Base-by-base conservation (phyloP, 768 basidiomycete species). In the Xanthoconium purpureum region DNA sequence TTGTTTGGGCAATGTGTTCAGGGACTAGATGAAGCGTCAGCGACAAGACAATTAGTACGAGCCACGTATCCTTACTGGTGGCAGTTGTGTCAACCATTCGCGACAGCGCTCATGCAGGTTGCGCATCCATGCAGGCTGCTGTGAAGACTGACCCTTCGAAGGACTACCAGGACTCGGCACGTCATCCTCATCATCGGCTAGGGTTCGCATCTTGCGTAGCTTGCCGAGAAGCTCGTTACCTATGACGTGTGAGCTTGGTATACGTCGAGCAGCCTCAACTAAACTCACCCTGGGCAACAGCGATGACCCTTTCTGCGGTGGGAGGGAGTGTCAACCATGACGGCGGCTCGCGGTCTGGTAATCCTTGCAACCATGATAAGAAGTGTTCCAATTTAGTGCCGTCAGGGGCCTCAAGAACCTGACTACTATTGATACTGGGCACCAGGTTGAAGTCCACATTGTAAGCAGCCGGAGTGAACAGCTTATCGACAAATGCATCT, bases 91-190 rank as follows among this genome's bases (percentile, higher is more conserved):
- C 48, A 94, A 79, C 93, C 94, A 96, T 67, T 91, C 90, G 39
- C 82, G 78, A 68, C 93, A 91, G 39, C 91, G 85, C 52, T 89
- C 87, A 48, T 87, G 78, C 39, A 98, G 76, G 18, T 82, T 78
- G 33, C 89, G 83, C 96, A 98, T 98, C 96, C 96, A 99, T 2
- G 88, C 90, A 20, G 96, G 95, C 66, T 91, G 89, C 53, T 89
- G 84, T 3, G 85, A 81, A 2, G 83, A 73, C 60, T 85, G 82
- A 18, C 82, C 77, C 66, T 88, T 88, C 20, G 83, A 74, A 24
- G 84, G 73, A n/a, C 79, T 78, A n/a, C 80, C 70, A 3, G 76
- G 64, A 4, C 80, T 68, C 1, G 79, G 70, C 15, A 78, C 78
- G 18, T 84, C 82, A 46, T 94, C 91, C 37, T 94, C 91, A 57